Base-by-base conservation (phyloP, 2,329 filamentous ascomycete genomes). In the Fusarium sp. region DNA sequence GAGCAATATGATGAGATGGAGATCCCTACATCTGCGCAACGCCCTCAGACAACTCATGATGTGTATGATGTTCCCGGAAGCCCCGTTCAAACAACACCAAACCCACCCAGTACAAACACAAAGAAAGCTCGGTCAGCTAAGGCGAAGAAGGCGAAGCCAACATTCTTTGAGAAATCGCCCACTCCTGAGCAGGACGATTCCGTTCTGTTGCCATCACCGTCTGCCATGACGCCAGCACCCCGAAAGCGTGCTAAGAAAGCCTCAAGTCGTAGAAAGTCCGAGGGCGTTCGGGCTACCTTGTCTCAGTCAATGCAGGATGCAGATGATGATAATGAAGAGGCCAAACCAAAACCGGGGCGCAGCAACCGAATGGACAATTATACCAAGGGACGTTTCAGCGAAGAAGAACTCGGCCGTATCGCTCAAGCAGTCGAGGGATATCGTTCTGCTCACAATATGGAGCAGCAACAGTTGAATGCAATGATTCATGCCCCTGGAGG, bases 121-220 rank as follows among this genome's bases (percentile, higher is more conserved):
- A 76, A 75, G 64, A 75, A 68, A 64, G 58, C 73, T 38, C 76
- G 78, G 28, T 76, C 81, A 34, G 79, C 79, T 33, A 75, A 79
- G 56, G 77, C 79, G 42, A 85, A 83, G 76, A 86, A 83, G 75
- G 78, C 81, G 47, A 86, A 86, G 71, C 81, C 82, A 11, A 83
- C 82, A 18, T 83, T 79, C 57, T 83, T 82, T 65, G 77, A 80
- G 41, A 75, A 79, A 54, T 73, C 76, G 3, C 64, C 73, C 11
- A 65, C 69, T 15, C 59, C 20, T 18, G 64, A 72, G 28, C 61
- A 66, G 10, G 71, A 73, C 7, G 72, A 63, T 15, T 15, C n/a
- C 23, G 47, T 18, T 20, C 73, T 77, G 9, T 41, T 79, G 47
- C 75, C 78, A 6, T 80, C 78, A 7, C 78, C 78, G 18, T 74